Evolutionary conservation across 495 filamentous ascomycete genomes (phyloP).

Genomic region (Aspergillus funiculosus): DNA sequence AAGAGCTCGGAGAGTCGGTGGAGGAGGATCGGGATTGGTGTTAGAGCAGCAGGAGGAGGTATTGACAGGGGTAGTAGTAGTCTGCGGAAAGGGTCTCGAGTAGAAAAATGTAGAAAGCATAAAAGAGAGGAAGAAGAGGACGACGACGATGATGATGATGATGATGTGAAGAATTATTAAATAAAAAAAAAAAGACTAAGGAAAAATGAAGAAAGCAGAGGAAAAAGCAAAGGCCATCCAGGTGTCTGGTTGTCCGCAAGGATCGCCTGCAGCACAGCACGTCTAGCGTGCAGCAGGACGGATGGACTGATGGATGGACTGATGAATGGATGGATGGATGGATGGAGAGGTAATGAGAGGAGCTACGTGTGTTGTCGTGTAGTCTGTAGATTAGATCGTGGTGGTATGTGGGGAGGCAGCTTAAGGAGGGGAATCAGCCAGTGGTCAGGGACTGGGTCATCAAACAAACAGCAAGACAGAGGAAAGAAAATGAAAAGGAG

Average conservation of each 20-base stretch:
- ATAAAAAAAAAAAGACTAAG: constrained; percentile 3
- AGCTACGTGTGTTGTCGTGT: no score
- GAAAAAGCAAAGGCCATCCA: constrained; percentile 19
- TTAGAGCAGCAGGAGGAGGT: no score
- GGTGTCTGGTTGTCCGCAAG: constrained; percentile 20
- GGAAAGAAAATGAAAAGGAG: not conserved
- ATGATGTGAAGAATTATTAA: constrained; percentile 2
- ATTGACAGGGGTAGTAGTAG: not conserved
- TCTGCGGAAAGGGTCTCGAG: no score
- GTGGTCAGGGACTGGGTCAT: no score
- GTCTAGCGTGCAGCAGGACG: constrained; percentile 22
- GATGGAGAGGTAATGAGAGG: constrained; percentile 11
- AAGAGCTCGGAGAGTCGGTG: not conserved
- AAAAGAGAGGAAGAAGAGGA: constrained; percentile 5
- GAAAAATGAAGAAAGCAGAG: constrained; percentile 13
- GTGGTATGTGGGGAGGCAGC: constrained; percentile 10
- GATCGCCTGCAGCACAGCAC: constrained; percentile 35
- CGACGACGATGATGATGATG: constrained; percentile 9
- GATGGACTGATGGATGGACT: no score
- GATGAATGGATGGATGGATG: no score
- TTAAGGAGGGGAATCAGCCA: not conserved
- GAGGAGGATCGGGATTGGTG: not conserved
- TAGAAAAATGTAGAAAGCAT: no score
- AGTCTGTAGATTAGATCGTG: constrained; percentile 9
- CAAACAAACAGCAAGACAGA: constrained; percentile 6